Evolutionary conservation across 164 flowering plant genomes (phyloP).

Genomic region (Stephania japonica): DNA sequence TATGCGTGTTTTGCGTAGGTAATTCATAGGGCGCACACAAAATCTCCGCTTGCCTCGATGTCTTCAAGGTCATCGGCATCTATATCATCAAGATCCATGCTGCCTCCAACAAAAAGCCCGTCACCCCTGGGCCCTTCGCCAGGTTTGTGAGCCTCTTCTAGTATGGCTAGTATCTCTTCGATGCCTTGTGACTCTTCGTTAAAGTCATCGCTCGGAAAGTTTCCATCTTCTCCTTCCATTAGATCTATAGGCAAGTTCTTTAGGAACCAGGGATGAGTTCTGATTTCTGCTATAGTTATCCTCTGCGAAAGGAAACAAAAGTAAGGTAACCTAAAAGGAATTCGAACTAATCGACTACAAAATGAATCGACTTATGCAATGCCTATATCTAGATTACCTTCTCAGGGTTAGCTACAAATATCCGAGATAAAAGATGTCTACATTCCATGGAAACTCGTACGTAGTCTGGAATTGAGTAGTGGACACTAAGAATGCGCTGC

Average conservation of each 20-base stretch:
- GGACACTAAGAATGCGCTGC: conserved; percentile 74
- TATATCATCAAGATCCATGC: conserved; percentile 73
- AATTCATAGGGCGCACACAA: conserved; percentile 55
- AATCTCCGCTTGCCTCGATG: conserved; percentile 67
- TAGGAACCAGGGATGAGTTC: conserved; percentile 70
- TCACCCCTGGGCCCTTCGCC: conserved; percentile 31
- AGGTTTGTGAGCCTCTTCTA: conserved; percentile 65
- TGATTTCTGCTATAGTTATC: conserved; percentile 67
- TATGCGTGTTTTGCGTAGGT: neutral
- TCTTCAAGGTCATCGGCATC: conserved; percentile 79
- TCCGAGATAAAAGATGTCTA: conserved; percentile 58
- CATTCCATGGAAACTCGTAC: conserved; percentile 69
- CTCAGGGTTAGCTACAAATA: conserved; percentile 70
- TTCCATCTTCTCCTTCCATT: conserved; percentile 40
- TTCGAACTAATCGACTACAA: neutral
- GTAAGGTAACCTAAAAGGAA: neutral
- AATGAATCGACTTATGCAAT: neutral
- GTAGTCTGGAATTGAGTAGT: conserved; percentile 70
- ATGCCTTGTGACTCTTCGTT: conserved; percentile 41
- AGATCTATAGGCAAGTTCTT: conserved; percentile 65
- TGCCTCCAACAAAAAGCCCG: conserved; percentile 38
- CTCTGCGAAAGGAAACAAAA: conserved; percentile 41
- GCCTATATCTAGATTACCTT: conserved; percentile 36
- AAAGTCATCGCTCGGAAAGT: conserved; percentile 23
- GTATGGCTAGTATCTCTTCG: conserved; percentile 58